These are phyloP conservation scores for Verticillium albo-atrum DNA, from an alignment of 2,329 filamentous ascomycete genomes.

Conservation along the genomic window DNA sequence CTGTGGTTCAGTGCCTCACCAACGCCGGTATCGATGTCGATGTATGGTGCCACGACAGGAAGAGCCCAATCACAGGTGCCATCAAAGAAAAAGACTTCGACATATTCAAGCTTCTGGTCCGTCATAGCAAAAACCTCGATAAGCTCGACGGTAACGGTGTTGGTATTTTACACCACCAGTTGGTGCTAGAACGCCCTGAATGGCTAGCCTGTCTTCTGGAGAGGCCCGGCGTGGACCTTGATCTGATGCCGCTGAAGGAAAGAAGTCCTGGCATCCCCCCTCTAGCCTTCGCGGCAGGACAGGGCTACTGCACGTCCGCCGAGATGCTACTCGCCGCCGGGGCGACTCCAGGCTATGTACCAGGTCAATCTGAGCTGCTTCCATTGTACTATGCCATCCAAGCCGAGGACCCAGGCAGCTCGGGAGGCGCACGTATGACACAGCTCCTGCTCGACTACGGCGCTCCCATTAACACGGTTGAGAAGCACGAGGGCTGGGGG, in stretches of 20 bases:
- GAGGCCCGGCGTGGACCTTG: slow-evolving; percentile 4
- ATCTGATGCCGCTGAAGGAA: background rate
- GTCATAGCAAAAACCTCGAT: slow-evolving; percentile 1
- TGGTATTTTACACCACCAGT: slow-evolving; percentile 10
- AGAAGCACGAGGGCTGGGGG: background rate
- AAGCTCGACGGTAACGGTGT: slow-evolving; percentile 11
- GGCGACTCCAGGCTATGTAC: slow-evolving; percentile 11
- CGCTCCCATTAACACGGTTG: slow-evolving; percentile 5
- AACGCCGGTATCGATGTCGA: slow-evolving; percentile 1
- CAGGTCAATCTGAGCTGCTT: background rate
- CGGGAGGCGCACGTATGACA: background rate
- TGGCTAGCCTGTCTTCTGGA: slow-evolving; percentile 5
- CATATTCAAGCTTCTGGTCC: slow-evolving; percentile 7
- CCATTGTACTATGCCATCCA: slow-evolving; percentile 5
- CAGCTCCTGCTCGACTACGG: slow-evolving; percentile 7
- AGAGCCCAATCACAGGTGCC: slow-evolving; percentile 7
- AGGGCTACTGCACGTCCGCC: slow-evolving; percentile 9
- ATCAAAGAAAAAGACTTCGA: slow-evolving; percentile 8
- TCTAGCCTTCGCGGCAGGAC: slow-evolving; percentile 12
- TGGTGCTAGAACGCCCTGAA: slow-evolving; percentile 10
- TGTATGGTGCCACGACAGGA: background rate
- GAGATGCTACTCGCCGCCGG: slow-evolving; percentile 14
- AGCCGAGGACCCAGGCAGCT: background rate
- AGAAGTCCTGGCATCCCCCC: slow-evolving; percentile 7
- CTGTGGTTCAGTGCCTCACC: background rate